These are phyloP conservation scores for Nannochloropsis salina DNA, from an alignment of 108 stramenopile species.

Conservation along the genomic window DNA sequence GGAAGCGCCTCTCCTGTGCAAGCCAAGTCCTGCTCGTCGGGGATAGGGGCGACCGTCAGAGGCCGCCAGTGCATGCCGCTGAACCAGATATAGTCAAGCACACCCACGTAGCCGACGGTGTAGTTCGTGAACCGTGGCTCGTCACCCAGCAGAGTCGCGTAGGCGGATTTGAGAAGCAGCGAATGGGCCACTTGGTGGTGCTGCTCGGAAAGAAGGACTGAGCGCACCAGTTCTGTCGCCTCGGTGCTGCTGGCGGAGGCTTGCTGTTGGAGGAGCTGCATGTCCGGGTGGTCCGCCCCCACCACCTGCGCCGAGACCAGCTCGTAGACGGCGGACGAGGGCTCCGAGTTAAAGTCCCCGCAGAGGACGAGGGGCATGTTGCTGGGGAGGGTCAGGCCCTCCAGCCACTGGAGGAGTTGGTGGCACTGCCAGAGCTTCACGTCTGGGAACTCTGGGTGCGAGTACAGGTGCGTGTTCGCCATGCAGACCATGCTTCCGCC, in stretches of 20 bases:
- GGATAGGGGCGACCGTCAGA: constrained; percentile 76
- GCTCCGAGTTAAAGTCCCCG: constrained; percentile 96
- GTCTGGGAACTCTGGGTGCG: constrained; percentile 92
- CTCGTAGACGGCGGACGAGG: constrained; percentile 92
- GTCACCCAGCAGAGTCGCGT: constrained; percentile 78
- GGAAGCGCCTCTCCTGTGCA: constrained; percentile 57
- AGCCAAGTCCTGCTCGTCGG: constrained; percentile 56
- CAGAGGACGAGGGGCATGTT: constrained; percentile 78
- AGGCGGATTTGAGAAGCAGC: constrained; percentile 78
- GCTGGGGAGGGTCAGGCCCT: constrained; percentile 69
- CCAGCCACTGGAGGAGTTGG: constrained; percentile 68
- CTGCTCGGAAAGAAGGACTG: not conserved
- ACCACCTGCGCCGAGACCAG: constrained; percentile 67
- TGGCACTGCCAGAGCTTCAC: constrained; percentile 97
- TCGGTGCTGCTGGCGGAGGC: constrained; percentile 66
- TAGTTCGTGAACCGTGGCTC: constrained; percentile 93
- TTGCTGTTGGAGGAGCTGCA: constrained; percentile 64
- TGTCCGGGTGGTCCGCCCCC: constrained; percentile 74
- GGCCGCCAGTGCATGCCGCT: constrained; percentile 72
- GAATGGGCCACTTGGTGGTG: constrained; percentile 22
- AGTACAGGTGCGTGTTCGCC: constrained; percentile 96
- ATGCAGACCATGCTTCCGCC: constrained; percentile 72
- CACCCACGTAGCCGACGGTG: constrained; percentile 81
- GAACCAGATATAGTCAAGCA: constrained; percentile 95
- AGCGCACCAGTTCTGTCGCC: constrained; percentile 60